These are phyloP conservation scores for Botryotinia calthae DNA, from an alignment of 2,329 filamentous ascomycete genomes.

Conservation along the genomic window DNA sequence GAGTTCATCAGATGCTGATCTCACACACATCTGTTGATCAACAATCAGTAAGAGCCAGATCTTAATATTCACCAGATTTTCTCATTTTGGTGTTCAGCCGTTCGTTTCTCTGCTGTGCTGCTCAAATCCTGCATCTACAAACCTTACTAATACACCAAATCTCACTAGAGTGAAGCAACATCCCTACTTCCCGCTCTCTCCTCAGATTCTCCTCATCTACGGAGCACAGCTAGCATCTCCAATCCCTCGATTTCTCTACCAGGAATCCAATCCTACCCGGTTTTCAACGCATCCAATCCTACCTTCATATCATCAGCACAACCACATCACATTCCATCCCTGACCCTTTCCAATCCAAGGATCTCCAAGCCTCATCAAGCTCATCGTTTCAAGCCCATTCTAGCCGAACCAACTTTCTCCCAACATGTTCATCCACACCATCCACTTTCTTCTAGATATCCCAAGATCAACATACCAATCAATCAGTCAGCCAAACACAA, in stretches of 20 bases:
- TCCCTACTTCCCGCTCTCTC: not conserved
- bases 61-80: not conserved
- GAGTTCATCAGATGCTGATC: not conserved
- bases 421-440: not conserved
- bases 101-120: not conserved
- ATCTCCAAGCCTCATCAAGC: not conserved
- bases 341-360: not conserved
- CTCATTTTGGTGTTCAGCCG: not conserved
- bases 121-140: not conserved
- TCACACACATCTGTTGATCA: not conserved
- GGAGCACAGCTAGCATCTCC: too few species aligned
- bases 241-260: not conserved
- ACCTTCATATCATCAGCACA: not conserved
- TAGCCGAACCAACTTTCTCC: not conserved
- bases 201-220: not conserved
- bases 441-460: not conserved
- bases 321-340: not conserved
- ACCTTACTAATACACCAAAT: not conserved
- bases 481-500: not conserved
- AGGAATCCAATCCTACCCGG: not conserved
- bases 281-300: not conserved
- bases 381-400: not conserved
- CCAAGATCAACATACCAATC: not conserved
- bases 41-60: slow-evolving; percentile 1
- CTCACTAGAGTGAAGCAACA: not conserved